A percentile compares a stretch with the other conserved stretches of the same genome.
phyloP scores from a whole-genome alignment of 805 yeast species.

The Candida patagonica region DNA sequence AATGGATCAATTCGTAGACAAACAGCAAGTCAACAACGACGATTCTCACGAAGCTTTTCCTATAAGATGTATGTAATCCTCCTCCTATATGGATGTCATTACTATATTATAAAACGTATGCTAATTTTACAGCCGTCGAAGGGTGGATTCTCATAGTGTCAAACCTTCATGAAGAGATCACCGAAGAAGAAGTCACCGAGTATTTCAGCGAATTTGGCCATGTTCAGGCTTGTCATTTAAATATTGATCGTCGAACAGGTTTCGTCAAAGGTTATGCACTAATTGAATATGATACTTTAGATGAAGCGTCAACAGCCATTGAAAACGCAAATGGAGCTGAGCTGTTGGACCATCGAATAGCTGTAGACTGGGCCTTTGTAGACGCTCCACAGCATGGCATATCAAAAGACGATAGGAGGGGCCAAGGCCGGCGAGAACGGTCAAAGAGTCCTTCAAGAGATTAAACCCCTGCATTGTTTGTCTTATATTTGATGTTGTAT shows the following conservation, averaged over 20 bases:
- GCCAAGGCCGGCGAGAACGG: background rate
- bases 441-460: conserved; percentile 4
- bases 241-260: conserved; percentile 37
- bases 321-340: conserved; percentile 25
- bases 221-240: conserved; percentile 32
- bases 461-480: background rate
- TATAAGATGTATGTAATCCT: background rate
- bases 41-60: background rate
- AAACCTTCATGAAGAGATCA: conserved; percentile 36
- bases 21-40: too few species aligned
- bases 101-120: too few species aligned
- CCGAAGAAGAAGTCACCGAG: conserved; percentile 37
- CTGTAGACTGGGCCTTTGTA: conserved; percentile 34
- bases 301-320: conserved; percentile 31
- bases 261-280: conserved; percentile 36
- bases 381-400: conserved; percentile 14
- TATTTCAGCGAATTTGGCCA: conserved; percentile 34
- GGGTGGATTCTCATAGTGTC: conserved; percentile 36
- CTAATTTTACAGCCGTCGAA: conserved; percentile 30
- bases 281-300: conserved; percentile 28
- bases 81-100: too few species aligned
- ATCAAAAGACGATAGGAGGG: conserved; percentile 4
- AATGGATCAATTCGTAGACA: too few species aligned
- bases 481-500: background rate
- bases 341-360: conserved; percentile 27